phyloP scores from a whole-genome alignment of 805 yeast genomes.

The Candida koratica region DNA sequence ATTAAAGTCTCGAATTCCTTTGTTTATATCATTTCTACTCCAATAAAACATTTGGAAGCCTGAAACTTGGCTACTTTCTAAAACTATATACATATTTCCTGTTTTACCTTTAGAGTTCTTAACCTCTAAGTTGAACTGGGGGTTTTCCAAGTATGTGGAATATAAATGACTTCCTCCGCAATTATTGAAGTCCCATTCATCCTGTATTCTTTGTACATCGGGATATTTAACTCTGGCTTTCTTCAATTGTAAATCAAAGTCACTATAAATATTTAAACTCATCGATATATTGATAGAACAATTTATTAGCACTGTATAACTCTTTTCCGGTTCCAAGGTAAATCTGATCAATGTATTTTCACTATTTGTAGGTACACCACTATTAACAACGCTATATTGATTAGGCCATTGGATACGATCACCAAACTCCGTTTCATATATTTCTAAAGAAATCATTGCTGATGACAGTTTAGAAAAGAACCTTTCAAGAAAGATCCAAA shows the following conservation, averaged over 20 bases:
- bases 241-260: conserved; percentile 19
- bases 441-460: conserved; percentile 12
- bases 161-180: conserved; percentile 56
- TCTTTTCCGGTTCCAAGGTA: conserved; percentile 17
- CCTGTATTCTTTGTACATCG: conserved; percentile 22
- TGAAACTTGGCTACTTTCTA: conserved; percentile 20
- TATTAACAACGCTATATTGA: conserved; percentile 20
- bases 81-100: conserved; percentile 17
- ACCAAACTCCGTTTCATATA: conserved; percentile 24
- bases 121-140: conserved; percentile 43
- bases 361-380: conserved; percentile 29
- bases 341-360: conserved; percentile 37
- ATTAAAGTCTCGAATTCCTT: conserved; percentile 20
- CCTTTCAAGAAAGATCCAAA: conserved; percentile 47
- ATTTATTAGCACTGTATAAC: conserved; percentile 27
- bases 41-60: conserved; percentile 45
- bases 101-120: conserved; percentile 2
- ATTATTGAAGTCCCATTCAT: conserved; percentile 42
- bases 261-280: conserved; percentile 25
- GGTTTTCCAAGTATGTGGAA: conserved; percentile 48
- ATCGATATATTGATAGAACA: conserved; percentile 23
- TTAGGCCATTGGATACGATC: conserved; percentile 27
- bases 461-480: conserved; percentile 8
- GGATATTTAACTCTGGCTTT: conserved; percentile 30
- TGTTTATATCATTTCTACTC: conserved; percentile 21